phyloP scores from a whole-genome alignment of 768 basidiomycete species.

The Mycena metata region DNA sequence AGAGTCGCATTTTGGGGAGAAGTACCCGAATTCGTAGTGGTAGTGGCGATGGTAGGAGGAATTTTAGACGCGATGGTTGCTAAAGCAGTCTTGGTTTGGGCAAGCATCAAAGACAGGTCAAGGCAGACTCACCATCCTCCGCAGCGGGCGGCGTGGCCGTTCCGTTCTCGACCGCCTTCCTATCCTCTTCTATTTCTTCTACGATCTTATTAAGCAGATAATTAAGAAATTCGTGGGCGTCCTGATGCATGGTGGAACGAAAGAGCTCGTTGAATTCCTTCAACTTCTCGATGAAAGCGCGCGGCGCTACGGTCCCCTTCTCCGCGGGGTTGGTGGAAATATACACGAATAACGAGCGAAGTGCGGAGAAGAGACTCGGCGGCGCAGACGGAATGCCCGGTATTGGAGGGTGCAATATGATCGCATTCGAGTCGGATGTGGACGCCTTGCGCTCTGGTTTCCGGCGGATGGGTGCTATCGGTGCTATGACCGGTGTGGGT shows the following conservation, averaged over 20 bases:
- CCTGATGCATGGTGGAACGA: conserved; percentile 93
- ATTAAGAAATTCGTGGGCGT: conserved; percentile 98
- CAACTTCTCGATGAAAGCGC: conserved; percentile 93
- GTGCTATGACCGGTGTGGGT: conserved; percentile 43
- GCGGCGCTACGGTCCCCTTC: conserved; percentile 90
- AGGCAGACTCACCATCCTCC: conserved; percentile 74
- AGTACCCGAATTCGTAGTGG: conserved; percentile 60
- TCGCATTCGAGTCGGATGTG: conserved; percentile 41
- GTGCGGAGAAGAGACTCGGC: conserved; percentile 89
- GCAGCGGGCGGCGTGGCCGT: conserved; percentile 49
- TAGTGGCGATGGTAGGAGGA: conserved; percentile 55
- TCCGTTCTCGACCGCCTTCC: conserved; percentile 54
- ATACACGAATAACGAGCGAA: conserved; percentile 90
- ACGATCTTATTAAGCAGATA: conserved; percentile 93
- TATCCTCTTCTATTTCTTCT: conserved; percentile 90
- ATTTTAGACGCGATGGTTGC: conserved; percentile 65
- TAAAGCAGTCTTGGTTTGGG: conserved; percentile 53
- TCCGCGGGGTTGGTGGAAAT: conserved; percentile 85
- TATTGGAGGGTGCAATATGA: conserved; percentile 31
- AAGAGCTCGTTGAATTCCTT: conserved; percentile 94
- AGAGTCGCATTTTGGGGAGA: conserved; percentile 74
- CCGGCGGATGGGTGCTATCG: conserved; percentile 61
- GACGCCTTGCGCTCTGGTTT: conserved; percentile 69
- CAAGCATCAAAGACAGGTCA: background rate
- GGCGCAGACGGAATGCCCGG: conserved; percentile 66